Evolutionary conservation across 495 filamentous ascomycete genomes (phyloP).

Genomic region (Tuber calosporum): DNA sequence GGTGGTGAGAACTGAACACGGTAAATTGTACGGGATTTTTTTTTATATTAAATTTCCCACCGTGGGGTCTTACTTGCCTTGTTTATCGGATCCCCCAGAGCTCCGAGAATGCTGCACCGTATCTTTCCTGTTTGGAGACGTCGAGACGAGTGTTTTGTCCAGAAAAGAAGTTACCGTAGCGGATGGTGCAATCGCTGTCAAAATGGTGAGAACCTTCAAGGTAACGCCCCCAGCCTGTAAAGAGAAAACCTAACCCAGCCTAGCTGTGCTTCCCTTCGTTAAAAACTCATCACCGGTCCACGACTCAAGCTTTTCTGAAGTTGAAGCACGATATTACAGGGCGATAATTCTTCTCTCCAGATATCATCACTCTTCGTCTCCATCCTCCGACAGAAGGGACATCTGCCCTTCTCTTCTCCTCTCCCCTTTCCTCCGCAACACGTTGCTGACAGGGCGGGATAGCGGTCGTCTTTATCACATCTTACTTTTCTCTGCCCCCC

Average conservation of each 20-base stretch:
- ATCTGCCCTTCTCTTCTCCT: neutral
- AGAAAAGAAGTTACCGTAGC: neutral
- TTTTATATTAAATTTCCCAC: neutral
- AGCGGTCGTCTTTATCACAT: slow-evolving; percentile 1
- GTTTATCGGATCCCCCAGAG: neutral
- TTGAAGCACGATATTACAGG: neutral
- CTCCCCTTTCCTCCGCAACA: neutral
- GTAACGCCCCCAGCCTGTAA: slow-evolving; percentile 14
- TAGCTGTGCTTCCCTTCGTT: slow-evolving; percentile 26
- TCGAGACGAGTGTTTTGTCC: neutral
- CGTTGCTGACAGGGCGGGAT: neutral
- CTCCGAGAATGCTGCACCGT: neutral
- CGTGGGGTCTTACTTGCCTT: neutral
- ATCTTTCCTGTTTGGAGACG: neutral
- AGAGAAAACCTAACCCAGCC: slow-evolving; percentile 30
- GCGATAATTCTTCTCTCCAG: neutral
- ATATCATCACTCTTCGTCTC: slow-evolving; percentile 14
- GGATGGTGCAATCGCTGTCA: slow-evolving; percentile 37
- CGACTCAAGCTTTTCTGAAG: neutral
- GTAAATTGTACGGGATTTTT: slow-evolving; percentile 1
- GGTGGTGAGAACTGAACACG: neutral
- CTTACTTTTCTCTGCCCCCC: slow-evolving; percentile 15
- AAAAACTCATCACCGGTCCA: slow-evolving; percentile 30
- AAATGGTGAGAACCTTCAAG: slow-evolving; percentile 39
- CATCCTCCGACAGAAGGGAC: slow-evolving; percentile 8